Conservation (phyloP, 208 protist species). For the Strigomonas galati region DNA sequence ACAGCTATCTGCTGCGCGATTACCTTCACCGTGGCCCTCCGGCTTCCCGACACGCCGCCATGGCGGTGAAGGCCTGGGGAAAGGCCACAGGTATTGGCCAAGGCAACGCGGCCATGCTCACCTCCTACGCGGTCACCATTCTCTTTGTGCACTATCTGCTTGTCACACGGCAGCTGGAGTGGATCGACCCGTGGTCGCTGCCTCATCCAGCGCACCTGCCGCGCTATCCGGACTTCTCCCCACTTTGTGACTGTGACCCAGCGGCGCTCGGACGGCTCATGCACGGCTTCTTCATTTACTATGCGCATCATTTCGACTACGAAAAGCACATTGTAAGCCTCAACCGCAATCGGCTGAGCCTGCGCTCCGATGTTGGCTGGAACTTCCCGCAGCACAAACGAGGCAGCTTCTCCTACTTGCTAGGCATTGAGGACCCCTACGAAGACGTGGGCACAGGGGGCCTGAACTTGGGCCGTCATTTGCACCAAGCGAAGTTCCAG, state of each 20-base stretch:
- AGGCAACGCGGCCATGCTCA: conserved; percentile 82
- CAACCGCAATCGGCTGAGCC: conserved; percentile 55
- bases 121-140: conserved; percentile 85
- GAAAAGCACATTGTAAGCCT: conserved; percentile 79
- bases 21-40: conserved; percentile 70
- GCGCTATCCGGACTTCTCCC: conserved; percentile 82
- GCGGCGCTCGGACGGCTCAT: conserved; percentile 61
- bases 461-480: conserved; percentile 82
- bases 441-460: conserved; percentile 82
- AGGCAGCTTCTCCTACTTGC: conserved; percentile 78
- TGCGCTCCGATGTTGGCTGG: conserved; percentile 67
- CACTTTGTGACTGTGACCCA: conserved; percentile 66
- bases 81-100: conserved; percentile 81
- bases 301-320: conserved; percentile 80
- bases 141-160: conserved; percentile 87
- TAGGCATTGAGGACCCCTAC: conserved; percentile 88
- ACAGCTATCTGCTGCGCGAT: conserved; percentile 84
- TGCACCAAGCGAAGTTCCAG: conserved; percentile 86
- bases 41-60: conserved; percentile 68
- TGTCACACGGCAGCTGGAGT: conserved; percentile 65
- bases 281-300: conserved; percentile 89
- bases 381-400: conserved; percentile 75
- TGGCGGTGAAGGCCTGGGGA: conserved; percentile 89
- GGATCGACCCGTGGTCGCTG: conserved; percentile 85
- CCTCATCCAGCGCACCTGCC: conserved; percentile 84